phyloP scores from a whole-genome alignment of 441 rosid species.

The Gossypium aridum region DNA sequence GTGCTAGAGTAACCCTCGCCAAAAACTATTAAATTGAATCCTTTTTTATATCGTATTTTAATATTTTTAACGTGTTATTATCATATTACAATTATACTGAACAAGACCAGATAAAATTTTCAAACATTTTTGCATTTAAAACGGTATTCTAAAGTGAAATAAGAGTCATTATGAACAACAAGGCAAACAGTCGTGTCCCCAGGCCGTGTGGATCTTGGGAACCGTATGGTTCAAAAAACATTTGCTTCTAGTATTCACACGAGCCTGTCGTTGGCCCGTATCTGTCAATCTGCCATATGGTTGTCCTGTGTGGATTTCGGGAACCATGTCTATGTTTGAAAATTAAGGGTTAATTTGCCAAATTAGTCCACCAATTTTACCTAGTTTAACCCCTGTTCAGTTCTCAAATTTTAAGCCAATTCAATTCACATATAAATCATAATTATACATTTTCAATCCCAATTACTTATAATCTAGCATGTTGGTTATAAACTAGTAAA shows the following conservation, averaged over 20 bases:
- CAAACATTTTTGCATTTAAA: not conserved
- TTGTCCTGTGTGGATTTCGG: not conserved
- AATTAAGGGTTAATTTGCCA: not conserved
- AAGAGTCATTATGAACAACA: not conserved
- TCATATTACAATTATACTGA: not conserved
- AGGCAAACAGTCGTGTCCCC: not conserved
- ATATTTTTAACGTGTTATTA: too few species aligned
- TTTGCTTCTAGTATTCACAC: not conserved
- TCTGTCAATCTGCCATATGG: not conserved
- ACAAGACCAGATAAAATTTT: not conserved
- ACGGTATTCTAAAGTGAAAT: not conserved
- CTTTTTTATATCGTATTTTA: too few species aligned
- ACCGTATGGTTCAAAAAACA: not conserved
- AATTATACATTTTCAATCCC: not conserved
- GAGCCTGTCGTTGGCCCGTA: not conserved
- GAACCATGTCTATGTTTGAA: not conserved
- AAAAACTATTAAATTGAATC: not conserved
- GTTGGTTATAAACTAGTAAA: not conserved
- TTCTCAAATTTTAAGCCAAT: not conserved
- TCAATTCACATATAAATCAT: not conserved
- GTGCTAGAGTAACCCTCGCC: not conserved
- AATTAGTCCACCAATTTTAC: not conserved
- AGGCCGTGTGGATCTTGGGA: not conserved
- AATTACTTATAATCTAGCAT: not conserved
- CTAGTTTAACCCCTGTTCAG: not conserved